Conservation (phyloP, 2,329 filamentous ascomycete species). For the Monosporascus sp. region DNA sequence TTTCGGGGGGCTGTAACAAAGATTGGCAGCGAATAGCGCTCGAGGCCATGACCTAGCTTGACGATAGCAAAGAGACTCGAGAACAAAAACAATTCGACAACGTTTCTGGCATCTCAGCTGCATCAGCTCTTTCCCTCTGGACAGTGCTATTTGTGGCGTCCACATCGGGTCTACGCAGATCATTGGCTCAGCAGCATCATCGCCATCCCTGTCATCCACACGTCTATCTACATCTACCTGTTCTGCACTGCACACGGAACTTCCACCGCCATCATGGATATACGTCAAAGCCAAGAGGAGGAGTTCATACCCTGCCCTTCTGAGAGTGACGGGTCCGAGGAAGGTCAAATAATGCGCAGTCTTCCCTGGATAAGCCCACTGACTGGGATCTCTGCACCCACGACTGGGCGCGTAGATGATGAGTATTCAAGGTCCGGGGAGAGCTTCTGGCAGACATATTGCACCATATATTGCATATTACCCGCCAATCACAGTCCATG, state of each 20-base stretch:
- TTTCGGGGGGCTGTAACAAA: slow-evolving; percentile 47
- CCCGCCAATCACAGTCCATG: slow-evolving; percentile 1
- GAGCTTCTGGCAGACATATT: slow-evolving; percentile 10
- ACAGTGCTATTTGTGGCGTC: slow-evolving; percentile 30
- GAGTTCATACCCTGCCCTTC: slow-evolving; percentile 12
- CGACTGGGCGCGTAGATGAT: slow-evolving; percentile 15
- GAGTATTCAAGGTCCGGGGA: slow-evolving; percentile 10
- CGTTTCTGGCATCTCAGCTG: slow-evolving; percentile 39
- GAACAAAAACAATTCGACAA: slow-evolving; percentile 42
- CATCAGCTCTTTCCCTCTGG: slow-evolving; percentile 33
- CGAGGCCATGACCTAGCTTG: slow-evolving; percentile 65
- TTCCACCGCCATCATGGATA: slow-evolving; percentile 10
- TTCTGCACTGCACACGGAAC: slow-evolving; percentile 16
- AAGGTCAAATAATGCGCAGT: slow-evolving; percentile 7
- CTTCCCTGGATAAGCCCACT: slow-evolving; percentile 4
- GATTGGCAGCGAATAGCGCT: slow-evolving; percentile 55
- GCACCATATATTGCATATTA: slow-evolving; percentile 3
- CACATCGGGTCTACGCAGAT: slow-evolving; percentile 9
- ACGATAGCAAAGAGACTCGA: slow-evolving; percentile 61
- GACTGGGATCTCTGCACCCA: slow-evolving; percentile 7
- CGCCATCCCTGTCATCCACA: neutral
- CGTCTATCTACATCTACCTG: slow-evolving; percentile 2
- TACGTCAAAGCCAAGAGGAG: slow-evolving; percentile 10
- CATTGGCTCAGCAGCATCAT: slow-evolving; percentile 16
- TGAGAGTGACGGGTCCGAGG: slow-evolving; percentile 11